phyloP scores from a whole-genome alignment of 345 rosid genomes.

The Cardamine resedifolia region DNA sequence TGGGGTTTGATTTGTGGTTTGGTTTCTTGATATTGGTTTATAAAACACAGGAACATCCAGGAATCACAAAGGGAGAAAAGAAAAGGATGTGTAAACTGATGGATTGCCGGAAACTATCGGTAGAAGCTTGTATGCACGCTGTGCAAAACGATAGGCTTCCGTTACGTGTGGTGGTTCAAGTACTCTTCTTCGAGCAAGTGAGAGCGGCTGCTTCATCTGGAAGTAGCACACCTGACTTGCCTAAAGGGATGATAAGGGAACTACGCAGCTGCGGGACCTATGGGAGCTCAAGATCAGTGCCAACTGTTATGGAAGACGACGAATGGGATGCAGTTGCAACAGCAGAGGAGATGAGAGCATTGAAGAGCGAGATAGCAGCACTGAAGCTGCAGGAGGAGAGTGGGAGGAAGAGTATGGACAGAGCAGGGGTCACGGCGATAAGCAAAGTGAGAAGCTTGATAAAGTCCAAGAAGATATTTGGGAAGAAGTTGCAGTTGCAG shows the following conservation, averaged over 20 bases:
- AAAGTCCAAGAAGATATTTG: conserved; percentile 63
- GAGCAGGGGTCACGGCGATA: conserved; percentile 40
- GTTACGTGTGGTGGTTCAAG: conserved; percentile 72
- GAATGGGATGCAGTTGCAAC: conserved; percentile 85
- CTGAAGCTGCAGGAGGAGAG: conserved; percentile 47
- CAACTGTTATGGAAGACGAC: conserved; percentile 67
- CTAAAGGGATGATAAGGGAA: conserved; percentile 48
- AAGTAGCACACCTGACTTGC: conserved; percentile 78
- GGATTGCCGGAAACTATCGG: conserved; percentile 89
- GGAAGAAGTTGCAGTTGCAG: conserved; percentile 38
- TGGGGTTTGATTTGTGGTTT: neutral
- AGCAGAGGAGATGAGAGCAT: conserved; percentile 69
- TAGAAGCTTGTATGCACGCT: conserved; percentile 79
- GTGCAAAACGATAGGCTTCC: conserved; percentile 90
- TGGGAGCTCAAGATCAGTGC: conserved; percentile 70
- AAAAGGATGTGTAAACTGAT: conserved; percentile 80
- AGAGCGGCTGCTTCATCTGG: conserved; percentile 72
- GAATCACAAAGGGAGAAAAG: conserved; percentile 75
- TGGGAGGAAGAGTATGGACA: conserved; percentile 46
- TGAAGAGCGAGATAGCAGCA: conserved; percentile 64
- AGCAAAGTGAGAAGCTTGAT: conserved; percentile 69
- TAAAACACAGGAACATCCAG: conserved; percentile 66
- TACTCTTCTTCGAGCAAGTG: conserved; percentile 83
- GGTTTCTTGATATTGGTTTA: neutral
- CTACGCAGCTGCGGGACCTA: conserved; percentile 51